A percentile compares a stretch with the other conserved stretches of the same genome.
Evolutionary conservation across 108 stramenopile genomes (phyloP).

Genomic region (Skeletonema tropicum): DNA sequence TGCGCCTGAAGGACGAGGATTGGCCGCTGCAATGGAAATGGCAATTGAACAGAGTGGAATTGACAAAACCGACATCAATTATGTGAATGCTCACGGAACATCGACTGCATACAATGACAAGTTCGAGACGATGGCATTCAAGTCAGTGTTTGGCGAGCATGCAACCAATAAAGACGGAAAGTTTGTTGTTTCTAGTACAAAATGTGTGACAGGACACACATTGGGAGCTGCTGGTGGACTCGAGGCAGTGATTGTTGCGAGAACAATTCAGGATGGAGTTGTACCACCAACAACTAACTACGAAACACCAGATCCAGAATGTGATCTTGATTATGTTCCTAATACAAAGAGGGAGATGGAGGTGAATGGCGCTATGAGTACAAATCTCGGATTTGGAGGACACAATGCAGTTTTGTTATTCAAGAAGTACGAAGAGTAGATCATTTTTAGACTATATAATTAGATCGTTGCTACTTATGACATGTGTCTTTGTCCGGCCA

Average conservation of each 20-base stretch:
- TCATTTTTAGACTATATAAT: not conserved
- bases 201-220: conserved; percentile 96
- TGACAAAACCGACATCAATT: conserved; percentile 82
- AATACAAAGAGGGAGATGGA: conserved; percentile 90
- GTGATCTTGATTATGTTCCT: conserved; percentile 96
- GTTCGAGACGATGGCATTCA: conserved; percentile 97
- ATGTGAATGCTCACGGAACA: conserved; percentile 97
- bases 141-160: conserved; percentile 91
- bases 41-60: conserved; percentile 80
- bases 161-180: conserved; percentile 77
- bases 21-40: conserved; percentile 93
- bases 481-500: not conserved
- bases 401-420: conserved; percentile 98
- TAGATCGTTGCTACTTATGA: not conserved
- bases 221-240: conserved; percentile 96
- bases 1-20: conserved; percentile 92
- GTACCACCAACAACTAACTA: conserved; percentile 96
- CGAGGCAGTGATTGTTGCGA: conserved; percentile 91
- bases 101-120: conserved; percentile 98
- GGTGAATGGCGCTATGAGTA: conserved; percentile 92
- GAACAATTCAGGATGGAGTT: conserved; percentile 77
- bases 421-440: conserved; percentile 80
- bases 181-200: conserved; percentile 91
- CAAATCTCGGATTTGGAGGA: conserved; percentile 97
- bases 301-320: conserved; percentile 94